phyloP scores from a whole-genome alignment of 345 rosid genomes.

The Brassica juncea region DNA sequence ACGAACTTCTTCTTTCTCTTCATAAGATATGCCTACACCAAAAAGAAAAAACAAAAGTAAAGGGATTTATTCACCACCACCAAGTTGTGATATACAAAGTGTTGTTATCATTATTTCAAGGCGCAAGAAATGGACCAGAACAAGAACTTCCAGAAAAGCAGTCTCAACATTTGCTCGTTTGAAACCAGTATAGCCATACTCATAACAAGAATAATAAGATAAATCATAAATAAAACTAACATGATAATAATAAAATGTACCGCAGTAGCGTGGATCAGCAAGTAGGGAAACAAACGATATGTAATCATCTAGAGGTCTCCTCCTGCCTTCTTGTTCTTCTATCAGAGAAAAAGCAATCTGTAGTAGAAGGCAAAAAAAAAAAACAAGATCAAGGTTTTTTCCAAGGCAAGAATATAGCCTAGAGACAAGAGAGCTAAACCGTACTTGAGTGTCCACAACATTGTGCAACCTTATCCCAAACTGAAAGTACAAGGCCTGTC shows the following conservation, averaged over 20 bases:
- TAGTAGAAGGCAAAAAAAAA: slow-evolving; percentile 1
- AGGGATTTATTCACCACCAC: slow-evolving; percentile 9
- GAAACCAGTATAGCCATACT: slow-evolving; percentile 23
- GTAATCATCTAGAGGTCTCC: slow-evolving; percentile 61
- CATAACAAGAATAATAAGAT: slow-evolving; percentile 20
- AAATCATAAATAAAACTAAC: slow-evolving; percentile 25
- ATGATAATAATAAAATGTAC: slow-evolving; percentile 56
- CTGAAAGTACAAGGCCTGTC: slow-evolving; percentile 86
- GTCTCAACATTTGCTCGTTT: slow-evolving; percentile 27
- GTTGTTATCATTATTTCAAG: slow-evolving; percentile 22
- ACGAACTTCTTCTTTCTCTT: slow-evolving; percentile 96
- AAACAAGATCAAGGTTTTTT: not conserved
- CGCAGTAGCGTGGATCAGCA: slow-evolving; percentile 96
- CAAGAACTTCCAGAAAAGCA: slow-evolving; percentile 35
- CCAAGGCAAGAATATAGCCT: not conserved
- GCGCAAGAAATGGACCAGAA: slow-evolving; percentile 34
- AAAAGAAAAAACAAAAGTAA: slow-evolving; percentile 10
- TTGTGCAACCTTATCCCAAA: slow-evolving; percentile 85
- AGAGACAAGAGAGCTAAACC: slow-evolving; percentile 17
- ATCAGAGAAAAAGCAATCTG: slow-evolving; percentile 87
- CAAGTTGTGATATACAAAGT: not conserved
- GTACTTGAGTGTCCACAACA: slow-evolving; percentile 90
- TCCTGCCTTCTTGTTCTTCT: slow-evolving; percentile 89
- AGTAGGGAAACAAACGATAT: slow-evolving; percentile 95
- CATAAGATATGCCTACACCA: slow-evolving; percentile 70